Percentiles rank a stretch among this genome's conserved stretches.
Evolutionary conservation across 768 basidiomycete genomes (phyloP).

Genomic region (Strobilomyces confusus): DNA sequence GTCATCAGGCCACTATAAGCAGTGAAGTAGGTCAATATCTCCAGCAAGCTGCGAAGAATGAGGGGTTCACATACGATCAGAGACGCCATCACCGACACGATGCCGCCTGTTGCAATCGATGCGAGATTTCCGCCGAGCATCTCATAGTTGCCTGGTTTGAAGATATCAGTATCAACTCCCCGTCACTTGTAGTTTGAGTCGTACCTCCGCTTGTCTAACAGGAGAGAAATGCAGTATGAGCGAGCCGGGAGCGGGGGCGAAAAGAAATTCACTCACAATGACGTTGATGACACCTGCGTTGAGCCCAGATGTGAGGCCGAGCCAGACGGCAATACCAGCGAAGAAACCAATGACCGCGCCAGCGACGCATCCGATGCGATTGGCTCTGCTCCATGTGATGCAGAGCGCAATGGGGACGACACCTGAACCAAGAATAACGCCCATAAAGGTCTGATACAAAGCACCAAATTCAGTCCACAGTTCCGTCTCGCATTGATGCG

Average conservation of each 20-base stretch:
- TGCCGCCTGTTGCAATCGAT: conserved; percentile 75
- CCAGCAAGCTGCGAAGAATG: not conserved
- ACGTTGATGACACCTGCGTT: conserved; percentile 73
- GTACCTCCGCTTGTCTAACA: conserved; percentile 48
- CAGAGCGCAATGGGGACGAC: conserved; percentile 86
- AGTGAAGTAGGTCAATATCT: not conserved
- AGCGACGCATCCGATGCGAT: conserved; percentile 77
- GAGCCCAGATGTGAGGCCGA: conserved; percentile 70
- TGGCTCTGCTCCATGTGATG: conserved; percentile 82
- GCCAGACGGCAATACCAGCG: conserved; percentile 76
- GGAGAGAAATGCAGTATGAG: not conserved
- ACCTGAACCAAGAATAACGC: conserved; percentile 77
- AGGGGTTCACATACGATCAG: conserved; percentile 46
- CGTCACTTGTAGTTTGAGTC: conserved; percentile 23
- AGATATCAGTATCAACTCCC: not conserved
- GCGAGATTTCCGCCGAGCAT: conserved; percentile 93
- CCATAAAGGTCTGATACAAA: conserved; percentile 70
- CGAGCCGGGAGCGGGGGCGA: not conserved
- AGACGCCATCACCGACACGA: conserved; percentile 65
- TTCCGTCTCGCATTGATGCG: not conserved
- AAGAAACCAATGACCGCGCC: conserved; percentile 69
- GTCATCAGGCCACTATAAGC: conserved; percentile 65
- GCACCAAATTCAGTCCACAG: not conserved
- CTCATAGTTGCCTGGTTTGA: conserved; percentile 41
- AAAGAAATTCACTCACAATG: conserved; percentile 36